Evolutionary conservation across 164 flowering plant species (phyloP), one percentile per base, ranked within the genome.

Genomic region (Sextonia rubra): DNA sequence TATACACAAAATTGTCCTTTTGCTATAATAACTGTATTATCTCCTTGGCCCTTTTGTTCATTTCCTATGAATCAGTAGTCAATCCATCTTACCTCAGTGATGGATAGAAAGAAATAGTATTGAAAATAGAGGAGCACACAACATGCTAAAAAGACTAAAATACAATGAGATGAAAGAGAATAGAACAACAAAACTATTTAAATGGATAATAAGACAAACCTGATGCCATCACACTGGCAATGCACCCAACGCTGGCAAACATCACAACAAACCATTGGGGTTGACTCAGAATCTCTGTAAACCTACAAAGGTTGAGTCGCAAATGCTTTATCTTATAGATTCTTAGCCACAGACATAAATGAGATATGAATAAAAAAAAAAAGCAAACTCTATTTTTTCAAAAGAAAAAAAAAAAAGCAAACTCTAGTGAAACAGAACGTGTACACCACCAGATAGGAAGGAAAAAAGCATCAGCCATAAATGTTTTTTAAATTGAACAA

Each of bases 191-290:
- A 44, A 49, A 44, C 24, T 17, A 63, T 71, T 26, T 64, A n/a
- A 24, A 17, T 64, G n/a, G 64, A 26, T 26, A 49, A 60, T 64
- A 71, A 25, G 14, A 69, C 25, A 37, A 78, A 96, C 99, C 99
- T 93, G 86, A 96, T 96, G 56, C 90, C 92, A 83, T 96, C 99
- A 82, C 99, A 96, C 9, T 86, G 87, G 69, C 91, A 90, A 77
- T 96, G 99, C 80, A 96, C 98, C 99, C 99, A 96, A 23, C 93
- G 94, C 82, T 91, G 87, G 83, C 99, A 96, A 79, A 76, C 81
- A 85, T 96, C 99, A 83, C 99, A 96, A 85, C 99, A 96, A 64
- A 96, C 98, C 99, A 96, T 96, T 27, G 99, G 99, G 55, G 96
- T 96, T 69, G 98, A 82, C 79, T 96, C 99, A 56, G 99, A 91